Base-by-base conservation (phyloP, 176 grass and related monocot genomes). In the Oryza nivara region DNA sequence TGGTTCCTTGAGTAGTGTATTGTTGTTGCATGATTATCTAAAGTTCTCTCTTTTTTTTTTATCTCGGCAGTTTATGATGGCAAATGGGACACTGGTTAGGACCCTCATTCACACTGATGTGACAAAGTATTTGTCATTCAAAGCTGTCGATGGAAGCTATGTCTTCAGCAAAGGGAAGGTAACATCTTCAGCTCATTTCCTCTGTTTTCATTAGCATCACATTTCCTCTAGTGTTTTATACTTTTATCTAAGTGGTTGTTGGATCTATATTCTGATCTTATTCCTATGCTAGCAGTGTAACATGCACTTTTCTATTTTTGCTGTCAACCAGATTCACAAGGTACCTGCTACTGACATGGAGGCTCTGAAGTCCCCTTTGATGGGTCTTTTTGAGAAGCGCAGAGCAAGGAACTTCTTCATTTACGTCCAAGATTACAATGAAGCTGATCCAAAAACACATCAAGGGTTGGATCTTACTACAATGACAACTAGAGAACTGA, bases 161-260 rank as follows among this genome's bases (percentile, higher is more conserved):
- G 95, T 97, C 73, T 94, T 94, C 78, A 97, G 93, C 68, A 95
- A 93, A 92, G 92, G 95, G 77, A 97, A 97, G 86, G 92, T 95
- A 88, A 23, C 74, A 0, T 63, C 25, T 73, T 84, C 25, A 87
- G 17, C 60, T 40, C 80, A 44, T 70, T 9, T 9, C 7, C 8
- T 63, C 65, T 78, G 7, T 73, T 86, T 64, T 73, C n/a, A 75
- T 70, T 11, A 83, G 43, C n/a, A 26, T 22, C 58, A 54, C 3
- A 20, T 80, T 46, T 82, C 46, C 25, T 72, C 58, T 63, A 22
- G 16, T 61, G 72, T 80, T 72, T 47, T 56, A 28, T 28, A 28
- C 28, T 28, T 28, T 28, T 28, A 30, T 30, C 2, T 77, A 60
- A 12, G 35, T 79, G 56, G 13, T 73, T 54, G 9, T 40, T 78